These are phyloP conservation scores for Umbilicus rupestris DNA, from an alignment of 164 flowering plant species.

Conservation along the genomic window DNA sequence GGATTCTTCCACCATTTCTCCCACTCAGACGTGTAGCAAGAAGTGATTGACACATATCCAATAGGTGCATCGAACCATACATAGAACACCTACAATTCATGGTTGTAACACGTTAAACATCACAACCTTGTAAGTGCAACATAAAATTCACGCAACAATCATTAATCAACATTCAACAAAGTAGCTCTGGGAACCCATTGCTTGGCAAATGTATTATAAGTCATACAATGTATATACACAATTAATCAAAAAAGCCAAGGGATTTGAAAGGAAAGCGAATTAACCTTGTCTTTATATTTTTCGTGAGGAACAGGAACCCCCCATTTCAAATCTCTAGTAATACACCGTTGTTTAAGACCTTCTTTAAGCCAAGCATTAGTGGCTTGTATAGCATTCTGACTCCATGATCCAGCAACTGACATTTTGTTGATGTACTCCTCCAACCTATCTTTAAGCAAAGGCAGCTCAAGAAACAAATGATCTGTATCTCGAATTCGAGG, in stretches of 20 bases:
- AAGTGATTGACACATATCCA: constrained; percentile 86
- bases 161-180: neutral
- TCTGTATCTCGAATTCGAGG: constrained; percentile 74
- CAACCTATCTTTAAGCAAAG: constrained; percentile 53
- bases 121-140: neutral
- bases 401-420: constrained; percentile 86
- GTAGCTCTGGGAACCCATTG: neutral
- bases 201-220: neutral
- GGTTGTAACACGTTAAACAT: neutral
- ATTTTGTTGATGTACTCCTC: constrained; percentile 54
- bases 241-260: neutral
- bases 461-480: constrained; percentile 91
- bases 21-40: constrained; percentile 83
- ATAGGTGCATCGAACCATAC: constrained; percentile 99
- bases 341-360: constrained; percentile 73
- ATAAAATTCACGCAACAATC: neutral
- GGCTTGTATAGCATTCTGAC: constrained; percentile 86
- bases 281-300: constrained; percentile 73
- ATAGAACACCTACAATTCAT: constrained; percentile 68
- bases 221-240: neutral
- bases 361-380: constrained; percentile 89
- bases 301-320: constrained; percentile 98
- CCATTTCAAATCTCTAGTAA: constrained; percentile 96
- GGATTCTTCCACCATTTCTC: constrained; percentile 99
- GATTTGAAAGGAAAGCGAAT: neutral